phyloP scores from a whole-genome alignment of 805 yeast genomes.

The Myxozyma udenii region DNA sequence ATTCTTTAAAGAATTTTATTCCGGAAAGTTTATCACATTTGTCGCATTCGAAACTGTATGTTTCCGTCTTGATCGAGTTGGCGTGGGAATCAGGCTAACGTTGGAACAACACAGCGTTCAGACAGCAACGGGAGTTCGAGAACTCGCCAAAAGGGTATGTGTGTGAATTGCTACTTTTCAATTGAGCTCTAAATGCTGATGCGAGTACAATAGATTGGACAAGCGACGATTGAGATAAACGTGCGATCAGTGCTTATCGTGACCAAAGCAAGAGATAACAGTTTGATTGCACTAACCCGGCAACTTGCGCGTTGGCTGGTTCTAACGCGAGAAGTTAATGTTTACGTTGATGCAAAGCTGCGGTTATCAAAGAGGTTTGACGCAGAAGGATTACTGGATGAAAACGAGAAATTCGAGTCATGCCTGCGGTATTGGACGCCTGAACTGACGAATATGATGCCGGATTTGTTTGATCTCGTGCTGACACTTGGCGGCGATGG shows the following conservation, averaged over 20 bases:
- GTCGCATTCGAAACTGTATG: constrained; percentile 25
- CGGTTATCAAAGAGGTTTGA: constrained; percentile 62
- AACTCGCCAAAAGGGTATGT: constrained; percentile 33
- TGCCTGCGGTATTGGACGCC: constrained; percentile 68
- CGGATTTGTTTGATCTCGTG: constrained; percentile 59
- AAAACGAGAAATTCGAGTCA: constrained; percentile 42
- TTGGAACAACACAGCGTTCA: constrained; percentile 21
- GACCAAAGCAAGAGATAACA: constrained; percentile 85
- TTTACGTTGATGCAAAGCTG: constrained; percentile 73
- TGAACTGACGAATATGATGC: constrained; percentile 45
- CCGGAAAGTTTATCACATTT: constrained; percentile 15
- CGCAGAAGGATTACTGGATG: constrained; percentile 49
- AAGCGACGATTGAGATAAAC: constrained; percentile 51
- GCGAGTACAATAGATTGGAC: constrained; percentile 24
- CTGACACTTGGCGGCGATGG: constrained; percentile 97
- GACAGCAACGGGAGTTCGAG: constrained; percentile 36
- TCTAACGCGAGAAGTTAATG: constrained; percentile 41
- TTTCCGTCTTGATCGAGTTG: background rate
- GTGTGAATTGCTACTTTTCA: too few species aligned
- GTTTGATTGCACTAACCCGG: constrained; percentile 68
- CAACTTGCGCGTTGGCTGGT: constrained; percentile 79
- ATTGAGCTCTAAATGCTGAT: background rate
- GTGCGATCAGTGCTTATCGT: constrained; percentile 73
- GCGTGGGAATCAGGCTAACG: background rate
- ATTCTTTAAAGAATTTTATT: constrained; percentile 17